Evolutionary conservation across 768 basidiomycete species (phyloP).

Genomic region (Naematelia encephala): DNA sequence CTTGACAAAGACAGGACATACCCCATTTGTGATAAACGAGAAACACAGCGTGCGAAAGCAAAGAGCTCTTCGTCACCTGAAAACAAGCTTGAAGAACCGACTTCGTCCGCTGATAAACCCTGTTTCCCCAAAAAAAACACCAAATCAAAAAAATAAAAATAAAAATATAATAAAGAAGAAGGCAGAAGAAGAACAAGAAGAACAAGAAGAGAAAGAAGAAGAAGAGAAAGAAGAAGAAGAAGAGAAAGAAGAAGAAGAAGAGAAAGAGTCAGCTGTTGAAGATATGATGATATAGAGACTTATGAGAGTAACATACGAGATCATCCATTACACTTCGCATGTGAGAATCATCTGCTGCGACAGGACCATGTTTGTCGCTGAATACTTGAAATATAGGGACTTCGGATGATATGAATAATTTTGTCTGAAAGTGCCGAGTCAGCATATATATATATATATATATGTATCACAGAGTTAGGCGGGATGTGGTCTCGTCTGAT

Average conservation of each 20-base stretch:
- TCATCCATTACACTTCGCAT: conserved; percentile 92
- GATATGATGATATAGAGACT: no score
- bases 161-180: not conserved
- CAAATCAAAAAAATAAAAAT: not conserved
- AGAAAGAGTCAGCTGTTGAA: conserved; percentile 15
- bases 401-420: conserved; percentile 86
- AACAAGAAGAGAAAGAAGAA: not conserved
- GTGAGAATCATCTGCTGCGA: conserved; percentile 58
- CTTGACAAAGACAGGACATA: conserved; percentile 3
- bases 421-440: conserved; percentile 74
- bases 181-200: not conserved
- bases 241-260: not conserved
- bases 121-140: no score
- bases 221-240: not conserved
- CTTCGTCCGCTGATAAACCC: conserved; percentile 72
- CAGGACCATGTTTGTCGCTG: conserved; percentile 64
- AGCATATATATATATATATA: no score
- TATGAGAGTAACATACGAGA: conserved; percentile 70
- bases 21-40: conserved; percentile 51
- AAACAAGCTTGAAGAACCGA: conserved; percentile 84
- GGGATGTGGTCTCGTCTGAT: no score
- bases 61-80: conserved; percentile 96
- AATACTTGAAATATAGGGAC: conserved; percentile 88
- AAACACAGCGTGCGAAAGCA: conserved; percentile 82
- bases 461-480: conserved; percentile 7